Evolutionary conservation across 805 yeast species (phyloP), one percentile per base, ranked within the genome.

Genomic region (Metschnikowia henanensis): DNA sequence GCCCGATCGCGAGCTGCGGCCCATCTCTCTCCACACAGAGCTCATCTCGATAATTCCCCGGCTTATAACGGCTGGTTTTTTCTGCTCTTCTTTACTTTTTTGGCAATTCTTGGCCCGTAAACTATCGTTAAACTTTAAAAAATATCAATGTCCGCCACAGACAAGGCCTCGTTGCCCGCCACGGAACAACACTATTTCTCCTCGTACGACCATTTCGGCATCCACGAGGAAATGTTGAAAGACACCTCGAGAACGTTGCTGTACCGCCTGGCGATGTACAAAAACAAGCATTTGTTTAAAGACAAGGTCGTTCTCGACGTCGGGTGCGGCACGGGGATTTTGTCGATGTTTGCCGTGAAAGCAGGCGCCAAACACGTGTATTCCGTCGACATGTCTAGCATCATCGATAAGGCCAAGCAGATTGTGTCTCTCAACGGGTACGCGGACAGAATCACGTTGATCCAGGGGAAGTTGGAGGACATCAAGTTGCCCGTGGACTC

Each of bases 311-410:
- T 94, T 6, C 74, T 94, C 45, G 99, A 94, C 69, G 99, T 94
- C 45, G 99, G 99, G 38, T 95, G 99, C 68, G 99, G 99, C 55
- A 94, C 99, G 17, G 99, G 99, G 56, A 90, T 94, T 54, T 72
- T 94, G 50, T 91, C 97, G 20, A 88, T 94, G 96, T 94, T 94
- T 75, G 98, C 98, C 15, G 97, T 92, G 39, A 84, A 84, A 61
- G 95, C 97, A n/a, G 99, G 99, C 53, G 99, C 99, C 51, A 89
- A 90, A 65, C 97, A 90, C 62, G 99, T 94, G 41, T 85, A 90
- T 65, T 96, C 96, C 37, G 97, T 94, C 43, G 99, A 94, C 68
- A 90, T 91, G 91, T 89, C 97, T 19, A 87, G 87, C 63, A 94
- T 94, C 64, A 94, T 95, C 56, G 95, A 84, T 51, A 90, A 89